A percentile compares a stretch with the other conserved stretches of the same genome.
These are phyloP conservation scores for Ciborinia camelliae DNA, from an alignment of 2,329 filamentous ascomycete species.

Conservation along the genomic window DNA sequence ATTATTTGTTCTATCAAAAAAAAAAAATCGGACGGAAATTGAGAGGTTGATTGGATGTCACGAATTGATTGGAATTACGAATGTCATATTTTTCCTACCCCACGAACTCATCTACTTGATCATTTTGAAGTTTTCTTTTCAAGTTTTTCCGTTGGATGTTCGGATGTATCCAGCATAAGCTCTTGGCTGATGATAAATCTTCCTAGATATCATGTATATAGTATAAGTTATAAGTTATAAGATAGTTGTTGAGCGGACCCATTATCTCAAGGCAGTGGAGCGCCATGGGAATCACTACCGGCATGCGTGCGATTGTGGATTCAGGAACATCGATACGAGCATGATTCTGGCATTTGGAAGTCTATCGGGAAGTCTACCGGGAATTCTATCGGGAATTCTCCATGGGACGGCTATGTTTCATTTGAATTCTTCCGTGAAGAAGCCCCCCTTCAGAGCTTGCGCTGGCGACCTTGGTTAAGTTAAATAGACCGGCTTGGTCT, in stretches of 20 bases:
- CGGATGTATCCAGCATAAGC: background rate
- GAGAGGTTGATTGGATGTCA: background rate
- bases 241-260: background rate
- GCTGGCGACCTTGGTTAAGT: background rate
- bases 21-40: background rate
- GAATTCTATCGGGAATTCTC: background rate
- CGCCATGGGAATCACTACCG: background rate
- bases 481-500: conserved; percentile 1
- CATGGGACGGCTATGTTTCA: too few relatives aligned
- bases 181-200: background rate
- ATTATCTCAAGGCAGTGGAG: background rate
- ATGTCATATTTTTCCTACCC: background rate
- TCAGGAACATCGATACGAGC: too few relatives aligned
- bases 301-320: too few relatives aligned
- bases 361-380: too few relatives aligned
- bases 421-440: background rate
- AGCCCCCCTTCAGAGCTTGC: background rate
- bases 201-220: background rate
- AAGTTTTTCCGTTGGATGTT: background rate
- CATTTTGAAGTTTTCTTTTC: too few relatives aligned
- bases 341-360: too few relatives aligned
- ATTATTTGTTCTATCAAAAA: background rate
- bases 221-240: too few relatives aligned
- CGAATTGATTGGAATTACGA: background rate
- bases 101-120: background rate